These are phyloP conservation scores for Ilyonectria mors-panacis DNA, from an alignment of 2,329 filamentous ascomycete species.

Conservation along the genomic window DNA sequence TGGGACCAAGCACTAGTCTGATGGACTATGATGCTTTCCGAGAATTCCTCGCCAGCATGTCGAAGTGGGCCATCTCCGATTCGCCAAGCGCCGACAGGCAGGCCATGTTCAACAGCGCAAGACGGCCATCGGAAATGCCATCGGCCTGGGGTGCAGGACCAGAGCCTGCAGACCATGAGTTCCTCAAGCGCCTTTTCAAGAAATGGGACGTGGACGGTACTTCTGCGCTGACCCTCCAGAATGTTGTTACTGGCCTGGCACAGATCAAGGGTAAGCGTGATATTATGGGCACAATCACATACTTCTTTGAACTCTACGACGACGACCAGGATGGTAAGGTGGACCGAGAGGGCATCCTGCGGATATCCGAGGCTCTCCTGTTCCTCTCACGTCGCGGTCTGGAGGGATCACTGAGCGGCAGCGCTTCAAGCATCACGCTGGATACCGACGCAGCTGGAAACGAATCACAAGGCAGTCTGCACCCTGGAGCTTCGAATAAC, in stretches of 20 bases:
- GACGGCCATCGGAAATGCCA: slow-evolving; percentile 60
- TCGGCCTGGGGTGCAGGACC: slow-evolving; percentile 71
- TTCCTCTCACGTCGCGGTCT: slow-evolving; percentile 93
- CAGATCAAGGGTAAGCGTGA: slow-evolving; percentile 93
- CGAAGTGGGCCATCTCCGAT: slow-evolving; percentile 95
- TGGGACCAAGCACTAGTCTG: slow-evolving; percentile 89
- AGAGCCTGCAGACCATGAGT: slow-evolving; percentile 92
- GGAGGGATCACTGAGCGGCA: slow-evolving; percentile 80
- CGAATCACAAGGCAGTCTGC: slow-evolving; percentile 57
- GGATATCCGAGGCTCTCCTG: slow-evolving; percentile 93
- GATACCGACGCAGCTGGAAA: slow-evolving; percentile 55
- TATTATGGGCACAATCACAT: slow-evolving; percentile 97
- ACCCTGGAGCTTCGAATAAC: slow-evolving; percentile 75
- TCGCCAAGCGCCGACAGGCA: slow-evolving; percentile 75
- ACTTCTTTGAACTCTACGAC: slow-evolving; percentile 98
- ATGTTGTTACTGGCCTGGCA: slow-evolving; percentile 92
- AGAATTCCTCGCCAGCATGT: slow-evolving; percentile 90
- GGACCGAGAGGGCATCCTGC: slow-evolving; percentile 92
- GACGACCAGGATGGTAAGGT: slow-evolving; percentile 92
- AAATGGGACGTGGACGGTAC: slow-evolving; percentile 88
- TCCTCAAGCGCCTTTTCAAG: slow-evolving; percentile 88
- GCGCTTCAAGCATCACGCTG: slow-evolving; percentile 70
- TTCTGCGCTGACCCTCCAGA: slow-evolving; percentile 86
- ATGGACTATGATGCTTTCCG: slow-evolving; percentile 99
- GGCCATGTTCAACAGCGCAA: slow-evolving; percentile 73